phyloP scores from a whole-genome alignment of 108 stramenopile species.

The Pseudonitzschia pungens region DNA sequence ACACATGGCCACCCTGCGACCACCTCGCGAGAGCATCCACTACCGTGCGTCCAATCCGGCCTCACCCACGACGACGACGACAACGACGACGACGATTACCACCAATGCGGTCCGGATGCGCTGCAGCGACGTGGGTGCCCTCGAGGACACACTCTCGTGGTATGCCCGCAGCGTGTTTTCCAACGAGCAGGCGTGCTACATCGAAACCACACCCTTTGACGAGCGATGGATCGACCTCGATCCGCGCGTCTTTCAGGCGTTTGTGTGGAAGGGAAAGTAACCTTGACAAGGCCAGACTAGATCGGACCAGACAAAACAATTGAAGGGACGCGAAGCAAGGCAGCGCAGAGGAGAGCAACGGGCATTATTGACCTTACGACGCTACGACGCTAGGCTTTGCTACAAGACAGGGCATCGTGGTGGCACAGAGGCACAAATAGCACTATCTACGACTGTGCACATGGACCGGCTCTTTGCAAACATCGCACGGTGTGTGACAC shows the following conservation, averaged over 20 bases:
- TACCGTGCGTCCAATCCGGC: neutral
- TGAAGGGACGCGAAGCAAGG: too few species aligned
- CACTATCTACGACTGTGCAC: too few species aligned
- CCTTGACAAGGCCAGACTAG: neutral
- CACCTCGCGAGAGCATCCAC: neutral
- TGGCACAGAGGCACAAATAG: too few species aligned
- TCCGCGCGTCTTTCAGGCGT: conserved; percentile 88
- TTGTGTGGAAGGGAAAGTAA: conserved; percentile 61
- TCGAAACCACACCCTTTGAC: conserved; percentile 81
- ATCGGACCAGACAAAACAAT: too few species aligned
- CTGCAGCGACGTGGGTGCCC: conserved; percentile 39
- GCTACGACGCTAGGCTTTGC: too few species aligned
- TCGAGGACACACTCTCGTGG: conserved; percentile 61
- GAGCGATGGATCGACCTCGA: conserved; percentile 84
- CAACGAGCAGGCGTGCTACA: conserved; percentile 58
- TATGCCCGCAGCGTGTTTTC: conserved; percentile 80
- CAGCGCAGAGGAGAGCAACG: too few species aligned
- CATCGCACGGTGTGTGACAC: too few species aligned
- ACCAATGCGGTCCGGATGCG: conserved; percentile 37
- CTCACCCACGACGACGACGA: neutral
- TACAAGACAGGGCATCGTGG: too few species aligned
- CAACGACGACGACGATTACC: conserved; percentile 5
- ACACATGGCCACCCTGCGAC: neutral
- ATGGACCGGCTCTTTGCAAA: too few species aligned
- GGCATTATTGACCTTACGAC: too few species aligned